Evolutionary conservation across 345 rosid species (phyloP).

Genomic region (Lenwebbia sp.): DNA sequence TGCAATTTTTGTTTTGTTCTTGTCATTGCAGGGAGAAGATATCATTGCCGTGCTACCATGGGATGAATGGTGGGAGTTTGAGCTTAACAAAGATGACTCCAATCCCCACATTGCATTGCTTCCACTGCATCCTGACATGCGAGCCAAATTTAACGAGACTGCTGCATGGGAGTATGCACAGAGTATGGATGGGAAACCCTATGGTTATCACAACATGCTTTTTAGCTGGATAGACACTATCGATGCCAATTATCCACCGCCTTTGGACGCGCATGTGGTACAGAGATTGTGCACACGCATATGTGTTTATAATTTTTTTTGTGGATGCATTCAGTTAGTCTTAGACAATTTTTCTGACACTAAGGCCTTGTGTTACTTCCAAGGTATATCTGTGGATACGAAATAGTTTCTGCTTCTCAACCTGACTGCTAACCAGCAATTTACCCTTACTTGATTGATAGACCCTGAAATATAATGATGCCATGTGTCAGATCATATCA

Average conservation of each 20-base stretch:
- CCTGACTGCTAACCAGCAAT: background rate
- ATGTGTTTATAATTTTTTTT: background rate
- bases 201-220: slow-evolving; percentile 96
- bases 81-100: slow-evolving; percentile 76
- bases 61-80: slow-evolving; percentile 99
- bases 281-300: background rate
- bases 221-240: slow-evolving; percentile 98
- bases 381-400: background rate
- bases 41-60: slow-evolving; percentile 72
- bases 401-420: background rate
- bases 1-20: background rate
- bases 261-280: slow-evolving; percentile 93
- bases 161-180: slow-evolving; percentile 97
- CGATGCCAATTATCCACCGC: slow-evolving; percentile 85
- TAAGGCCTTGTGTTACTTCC: background rate
- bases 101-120: slow-evolving; percentile 91
- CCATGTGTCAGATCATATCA: background rate
- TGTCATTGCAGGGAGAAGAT: slow-evolving; percentile 65
- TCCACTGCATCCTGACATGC: slow-evolving; percentile 81
- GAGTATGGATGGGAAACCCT: slow-evolving; percentile 81
- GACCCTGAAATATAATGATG: background rate
- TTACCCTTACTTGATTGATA: background rate
- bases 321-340: background rate
- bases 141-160: slow-evolving; percentile 81
- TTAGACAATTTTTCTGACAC: background rate